phyloP scores from a whole-genome alignment of 2,329 filamentous ascomycete species.

The Cryphonectria naterciae region DNA sequence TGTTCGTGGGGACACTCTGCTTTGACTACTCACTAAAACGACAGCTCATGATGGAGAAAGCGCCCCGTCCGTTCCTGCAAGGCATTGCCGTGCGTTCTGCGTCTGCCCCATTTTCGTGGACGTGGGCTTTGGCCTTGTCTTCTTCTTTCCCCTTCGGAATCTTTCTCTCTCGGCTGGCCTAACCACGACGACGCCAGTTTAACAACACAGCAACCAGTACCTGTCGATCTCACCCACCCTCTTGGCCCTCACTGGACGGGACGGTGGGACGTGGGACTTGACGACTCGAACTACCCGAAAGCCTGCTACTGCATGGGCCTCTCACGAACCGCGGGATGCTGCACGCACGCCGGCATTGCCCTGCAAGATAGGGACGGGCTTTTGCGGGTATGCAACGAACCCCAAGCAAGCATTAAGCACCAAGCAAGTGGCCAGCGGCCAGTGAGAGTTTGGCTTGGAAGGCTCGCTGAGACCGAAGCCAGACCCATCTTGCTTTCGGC shows the following conservation, averaged over 20 bases:
- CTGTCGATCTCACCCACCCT: constrained; percentile 5
- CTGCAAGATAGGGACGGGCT: constrained; percentile 1
- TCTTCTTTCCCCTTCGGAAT: background rate
- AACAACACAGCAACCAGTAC: background rate
- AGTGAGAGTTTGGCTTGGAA: background rate
- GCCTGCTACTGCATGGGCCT: constrained; percentile 4
- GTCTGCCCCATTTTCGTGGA: constrained; percentile 2
- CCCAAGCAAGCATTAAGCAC: no score
- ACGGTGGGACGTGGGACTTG: background rate
- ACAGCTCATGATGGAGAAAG: constrained; percentile 4
- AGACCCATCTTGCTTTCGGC: background rate
- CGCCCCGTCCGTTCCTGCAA: background rate
- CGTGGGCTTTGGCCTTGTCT: background rate
- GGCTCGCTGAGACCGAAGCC: background rate
- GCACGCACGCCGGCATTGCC: background rate
- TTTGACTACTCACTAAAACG: background rate
- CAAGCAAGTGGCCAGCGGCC: background rate
- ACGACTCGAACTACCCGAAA: background rate
- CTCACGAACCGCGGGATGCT: constrained; percentile 11
- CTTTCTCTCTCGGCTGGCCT: background rate
- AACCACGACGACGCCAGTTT: background rate
- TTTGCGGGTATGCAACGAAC: constrained; percentile 10
- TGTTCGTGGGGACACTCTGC: background rate
- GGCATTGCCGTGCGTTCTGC: background rate
- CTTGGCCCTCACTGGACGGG: background rate